Evolutionary conservation across 108 stramenopile species (phyloP).

Genomic region (Hondaea fermentalgiana): DNA sequence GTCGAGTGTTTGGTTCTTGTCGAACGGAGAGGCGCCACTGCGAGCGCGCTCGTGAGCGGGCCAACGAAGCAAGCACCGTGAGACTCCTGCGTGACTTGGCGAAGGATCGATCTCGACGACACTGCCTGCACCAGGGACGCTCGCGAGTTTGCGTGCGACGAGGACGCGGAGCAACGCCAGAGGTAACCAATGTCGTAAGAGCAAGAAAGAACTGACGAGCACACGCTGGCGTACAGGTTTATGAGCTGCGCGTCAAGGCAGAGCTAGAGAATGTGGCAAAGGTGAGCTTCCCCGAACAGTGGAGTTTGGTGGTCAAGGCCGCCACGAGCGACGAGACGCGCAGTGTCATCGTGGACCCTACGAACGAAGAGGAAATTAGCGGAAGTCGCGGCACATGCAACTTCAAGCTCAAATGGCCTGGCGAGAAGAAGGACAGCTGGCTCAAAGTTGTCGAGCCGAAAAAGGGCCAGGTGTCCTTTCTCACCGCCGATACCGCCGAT

Average conservation of each 20-base stretch:
- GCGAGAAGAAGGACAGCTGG: background rate
- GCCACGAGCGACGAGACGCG: background rate
- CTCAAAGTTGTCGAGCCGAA: background rate
- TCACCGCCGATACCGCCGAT: background rate
- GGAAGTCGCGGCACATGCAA: constrained; percentile 8
- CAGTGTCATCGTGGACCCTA: background rate
- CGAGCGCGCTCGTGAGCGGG: too few relatives aligned
- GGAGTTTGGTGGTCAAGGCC: background rate
- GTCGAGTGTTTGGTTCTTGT: too few relatives aligned
- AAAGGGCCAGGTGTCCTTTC: background rate
- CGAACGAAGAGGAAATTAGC: background rate
- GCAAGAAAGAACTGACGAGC: too few relatives aligned
- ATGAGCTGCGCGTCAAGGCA: background rate
- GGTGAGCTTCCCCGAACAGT: background rate
- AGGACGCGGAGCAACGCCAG: too few relatives aligned
- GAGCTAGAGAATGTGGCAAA: constrained; percentile 11
- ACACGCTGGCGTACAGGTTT: background rate
- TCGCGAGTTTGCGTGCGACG: too few relatives aligned
- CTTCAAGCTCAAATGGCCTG: background rate
- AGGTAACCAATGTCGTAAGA: too few relatives aligned
- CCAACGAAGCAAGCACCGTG: too few relatives aligned
- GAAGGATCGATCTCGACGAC: too few relatives aligned
- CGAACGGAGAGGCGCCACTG: too few relatives aligned
- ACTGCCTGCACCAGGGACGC: too few relatives aligned
- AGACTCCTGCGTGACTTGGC: too few relatives aligned